phyloP scores from a whole-genome alignment of 352 stramenopile species.

The Globisporangium acanthophoron region DNA sequence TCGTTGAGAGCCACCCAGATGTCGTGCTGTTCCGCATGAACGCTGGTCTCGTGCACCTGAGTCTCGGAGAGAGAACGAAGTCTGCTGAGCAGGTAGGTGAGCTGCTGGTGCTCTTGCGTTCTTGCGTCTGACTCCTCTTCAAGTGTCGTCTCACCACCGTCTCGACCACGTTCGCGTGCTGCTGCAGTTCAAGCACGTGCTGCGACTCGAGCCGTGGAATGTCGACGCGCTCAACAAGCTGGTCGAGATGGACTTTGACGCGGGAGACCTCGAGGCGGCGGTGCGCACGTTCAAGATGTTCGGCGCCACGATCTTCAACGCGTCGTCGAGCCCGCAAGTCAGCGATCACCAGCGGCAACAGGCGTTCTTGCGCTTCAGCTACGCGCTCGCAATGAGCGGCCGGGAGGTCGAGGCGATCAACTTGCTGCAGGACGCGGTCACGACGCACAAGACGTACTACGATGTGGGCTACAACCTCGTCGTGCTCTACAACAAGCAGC shows the following conservation, averaged over 20 bases:
- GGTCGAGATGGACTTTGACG: constrained; percentile 15
- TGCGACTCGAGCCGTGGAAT: constrained; percentile 19
- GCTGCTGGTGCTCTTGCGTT: not conserved
- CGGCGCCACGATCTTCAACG: constrained; percentile 11
- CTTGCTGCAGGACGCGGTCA: constrained; percentile 22
- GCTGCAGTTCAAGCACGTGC: constrained; percentile 4
- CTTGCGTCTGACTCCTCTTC: not conserved
- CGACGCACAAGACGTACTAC: constrained; percentile 28
- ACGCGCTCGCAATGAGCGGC: constrained; percentile 23
- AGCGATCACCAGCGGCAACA: constrained; percentile 20
- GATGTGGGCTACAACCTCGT: constrained; percentile 47
- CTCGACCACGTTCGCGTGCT: not conserved
- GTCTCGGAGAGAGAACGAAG: not conserved
- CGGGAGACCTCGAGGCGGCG: constrained; percentile 1
- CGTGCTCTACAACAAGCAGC: constrained; percentile 26
- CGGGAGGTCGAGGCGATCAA: constrained; percentile 24
- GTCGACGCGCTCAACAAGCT: constrained; percentile 22
- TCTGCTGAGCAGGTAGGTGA: constrained; percentile 1
- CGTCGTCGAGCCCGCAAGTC: not conserved
- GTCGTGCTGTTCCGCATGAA: constrained; percentile 27
- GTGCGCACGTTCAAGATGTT: constrained; percentile 21
- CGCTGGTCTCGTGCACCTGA: constrained; percentile 1
- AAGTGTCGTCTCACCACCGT: not conserved
- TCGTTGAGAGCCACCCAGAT: constrained; percentile 15
- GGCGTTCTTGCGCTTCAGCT: constrained; percentile 34